These are phyloP conservation scores for Xylaria digitata DNA, from an alignment of 2,329 filamentous ascomycete genomes.

Conservation along the genomic window DNA sequence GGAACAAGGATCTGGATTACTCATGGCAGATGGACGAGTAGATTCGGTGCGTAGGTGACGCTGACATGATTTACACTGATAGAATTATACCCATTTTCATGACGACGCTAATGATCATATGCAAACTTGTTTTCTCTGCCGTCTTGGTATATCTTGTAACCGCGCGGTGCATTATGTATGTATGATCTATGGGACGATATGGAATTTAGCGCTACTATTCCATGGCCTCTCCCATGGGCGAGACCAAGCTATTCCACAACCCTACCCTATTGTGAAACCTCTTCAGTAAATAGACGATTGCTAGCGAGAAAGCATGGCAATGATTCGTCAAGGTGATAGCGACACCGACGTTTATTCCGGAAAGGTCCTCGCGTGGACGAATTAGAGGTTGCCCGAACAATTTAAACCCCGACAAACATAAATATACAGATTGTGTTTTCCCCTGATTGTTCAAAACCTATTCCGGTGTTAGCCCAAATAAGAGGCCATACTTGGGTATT, in stretches of 20 bases:
- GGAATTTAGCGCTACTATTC: conserved; percentile 1
- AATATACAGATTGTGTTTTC: conserved; percentile 4
- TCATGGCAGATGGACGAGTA: conserved; percentile 97
- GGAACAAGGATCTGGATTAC: conserved; percentile 85
- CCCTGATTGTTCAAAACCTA: neutral
- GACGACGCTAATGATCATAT: conserved; percentile 8
- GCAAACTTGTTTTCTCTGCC: neutral
- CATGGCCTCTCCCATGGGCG: conserved; percentile 4
- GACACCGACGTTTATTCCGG: neutral
- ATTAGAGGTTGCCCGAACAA: neutral
- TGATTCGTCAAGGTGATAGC: neutral
- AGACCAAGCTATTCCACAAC: conserved; percentile 1
- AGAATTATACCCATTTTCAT: conserved; percentile 35
- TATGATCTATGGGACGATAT: conserved; percentile 21
- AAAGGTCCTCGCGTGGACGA: neutral
- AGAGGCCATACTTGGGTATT: conserved; percentile 4
- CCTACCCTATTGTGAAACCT: neutral
- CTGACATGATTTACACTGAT: conserved; percentile 18
- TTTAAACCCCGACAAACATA: neutral
- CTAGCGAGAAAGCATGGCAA: neutral
- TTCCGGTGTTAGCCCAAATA: conserved; percentile 1
- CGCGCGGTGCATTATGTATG: conserved; percentile 29
- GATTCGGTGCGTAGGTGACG: conserved; percentile 36
- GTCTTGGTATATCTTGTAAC: neutral
- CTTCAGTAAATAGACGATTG: neutral